These are phyloP conservation scores for Papilionanthe hybrid DNA, from an alignment of 116 monocot species.

Conservation along the genomic window DNA sequence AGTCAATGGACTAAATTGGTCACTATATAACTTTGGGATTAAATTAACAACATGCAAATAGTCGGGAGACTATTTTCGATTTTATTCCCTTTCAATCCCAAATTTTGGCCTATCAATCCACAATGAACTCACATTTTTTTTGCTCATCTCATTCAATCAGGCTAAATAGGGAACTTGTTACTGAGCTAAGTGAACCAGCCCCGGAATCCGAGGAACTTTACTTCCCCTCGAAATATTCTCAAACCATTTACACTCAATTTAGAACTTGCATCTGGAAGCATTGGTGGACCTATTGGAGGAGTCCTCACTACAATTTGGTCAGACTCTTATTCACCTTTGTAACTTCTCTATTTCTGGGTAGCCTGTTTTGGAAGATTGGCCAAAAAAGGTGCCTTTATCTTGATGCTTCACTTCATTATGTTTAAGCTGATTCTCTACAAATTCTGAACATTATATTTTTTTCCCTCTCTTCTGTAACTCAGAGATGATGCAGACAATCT, in stretches of 20 bases:
- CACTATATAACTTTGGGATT: too few species aligned
- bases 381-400: conserved; percentile 19
- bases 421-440: too few species aligned
- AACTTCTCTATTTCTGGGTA: conserved; percentile 34
- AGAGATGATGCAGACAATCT: conserved; percentile 17
- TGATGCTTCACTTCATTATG: background rate
- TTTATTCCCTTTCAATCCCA: background rate
- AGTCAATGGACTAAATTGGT: too few species aligned
- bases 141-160: conserved; percentile 4
- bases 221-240: conserved; percentile 29
- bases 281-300: conserved; percentile 52
- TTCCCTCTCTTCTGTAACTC: background rate
- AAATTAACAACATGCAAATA: too few species aligned
- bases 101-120: background rate
- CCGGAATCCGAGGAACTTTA: conserved; percentile 21
- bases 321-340: conserved; percentile 36
- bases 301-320: conserved; percentile 45
- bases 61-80: too few species aligned
- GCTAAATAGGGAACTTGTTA: conserved; percentile 21
- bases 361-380: conserved; percentile 49
- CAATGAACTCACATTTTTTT: background rate
- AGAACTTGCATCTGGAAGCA: conserved; percentile 50
- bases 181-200: conserved; percentile 21
- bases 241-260: conserved; percentile 23
- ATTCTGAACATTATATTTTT: background rate